phyloP scores from a whole-genome alignment of 345 rosid species.

The Citrus medica region DNA sequence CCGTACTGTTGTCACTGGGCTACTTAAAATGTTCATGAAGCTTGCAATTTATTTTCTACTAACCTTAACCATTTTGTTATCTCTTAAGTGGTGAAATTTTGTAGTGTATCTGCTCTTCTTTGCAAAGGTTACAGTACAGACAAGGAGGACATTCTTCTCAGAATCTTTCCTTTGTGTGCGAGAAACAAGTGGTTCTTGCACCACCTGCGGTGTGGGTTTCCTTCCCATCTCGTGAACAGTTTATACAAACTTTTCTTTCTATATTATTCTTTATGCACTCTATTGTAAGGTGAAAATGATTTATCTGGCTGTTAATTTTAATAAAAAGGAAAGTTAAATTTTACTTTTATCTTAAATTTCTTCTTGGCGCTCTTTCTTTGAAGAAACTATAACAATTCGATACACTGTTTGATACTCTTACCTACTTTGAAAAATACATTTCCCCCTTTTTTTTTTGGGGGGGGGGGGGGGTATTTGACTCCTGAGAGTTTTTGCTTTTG shows the following conservation, averaged over 20 bases:
- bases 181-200: neutral
- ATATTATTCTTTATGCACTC: neutral
- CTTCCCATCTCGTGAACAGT: neutral
- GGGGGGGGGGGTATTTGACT: too few species aligned
- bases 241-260: neutral
- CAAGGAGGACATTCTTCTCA: neutral
- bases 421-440: too few species aligned
- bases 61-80: slow-evolving; percentile 1
- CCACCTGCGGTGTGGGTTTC: neutral
- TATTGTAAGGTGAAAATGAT: neutral
- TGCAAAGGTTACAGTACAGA: neutral
- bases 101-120: slow-evolving; percentile 3
- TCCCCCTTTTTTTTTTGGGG: too few species aligned
- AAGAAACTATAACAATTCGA: too few species aligned
- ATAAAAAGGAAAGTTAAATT: too few species aligned
- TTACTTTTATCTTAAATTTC: neutral
- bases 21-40: neutral
- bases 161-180: neutral
- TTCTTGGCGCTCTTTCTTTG: neutral
- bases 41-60: neutral
- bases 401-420: too few species aligned
- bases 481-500: too few species aligned
- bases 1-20: neutral
- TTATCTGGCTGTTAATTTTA: neutral
- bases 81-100: neutral